These are phyloP conservation scores for Agarophyton chilense DNA, from an alignment of 23 red algal genomes.

Conservation along the genomic window DNA sequence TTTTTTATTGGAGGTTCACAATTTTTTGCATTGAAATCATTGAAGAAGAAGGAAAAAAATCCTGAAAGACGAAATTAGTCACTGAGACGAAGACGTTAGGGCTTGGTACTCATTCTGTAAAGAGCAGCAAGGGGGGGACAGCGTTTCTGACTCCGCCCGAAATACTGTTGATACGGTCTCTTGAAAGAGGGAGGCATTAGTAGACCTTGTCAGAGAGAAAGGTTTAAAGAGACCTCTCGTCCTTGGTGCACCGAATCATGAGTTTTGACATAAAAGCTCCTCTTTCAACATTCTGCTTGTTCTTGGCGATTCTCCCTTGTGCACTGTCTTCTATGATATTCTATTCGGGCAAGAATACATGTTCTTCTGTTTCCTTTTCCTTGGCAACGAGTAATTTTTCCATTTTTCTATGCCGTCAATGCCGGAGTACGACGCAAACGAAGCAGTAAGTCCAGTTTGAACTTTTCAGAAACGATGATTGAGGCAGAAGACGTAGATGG, in stretches of 20 bases:
- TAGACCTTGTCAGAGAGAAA: not conserved
- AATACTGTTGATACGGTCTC: not conserved
- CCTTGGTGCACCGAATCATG: not conserved
- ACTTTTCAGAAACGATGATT: conserved; percentile 10
- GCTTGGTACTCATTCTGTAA: not conserved
- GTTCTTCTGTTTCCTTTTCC: too few relatives aligned
- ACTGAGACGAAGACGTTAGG: conserved; percentile 10
- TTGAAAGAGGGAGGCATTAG: not conserved
- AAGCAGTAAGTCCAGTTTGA: conserved; percentile 4
- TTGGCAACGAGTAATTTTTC: too few relatives aligned
- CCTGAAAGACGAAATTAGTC: not conserved
- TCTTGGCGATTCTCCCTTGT: too few relatives aligned
- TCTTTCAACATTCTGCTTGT: too few relatives aligned
- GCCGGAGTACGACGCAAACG: conserved; percentile 48
- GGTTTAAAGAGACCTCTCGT: conserved; percentile 11
- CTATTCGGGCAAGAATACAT: too few relatives aligned
- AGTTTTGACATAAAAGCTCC: not conserved
- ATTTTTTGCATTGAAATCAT: not conserved
- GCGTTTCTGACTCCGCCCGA: not conserved
- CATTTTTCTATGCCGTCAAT: too few relatives aligned
- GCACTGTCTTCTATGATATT: too few relatives aligned
- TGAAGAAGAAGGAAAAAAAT: not conserved
- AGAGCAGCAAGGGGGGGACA: not conserved
- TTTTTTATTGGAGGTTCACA: not conserved
- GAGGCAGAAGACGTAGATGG: not conserved